Evolutionary conservation across 257 asterid genomes (phyloP).

Genomic region (Nicotiana otophora): DNA sequence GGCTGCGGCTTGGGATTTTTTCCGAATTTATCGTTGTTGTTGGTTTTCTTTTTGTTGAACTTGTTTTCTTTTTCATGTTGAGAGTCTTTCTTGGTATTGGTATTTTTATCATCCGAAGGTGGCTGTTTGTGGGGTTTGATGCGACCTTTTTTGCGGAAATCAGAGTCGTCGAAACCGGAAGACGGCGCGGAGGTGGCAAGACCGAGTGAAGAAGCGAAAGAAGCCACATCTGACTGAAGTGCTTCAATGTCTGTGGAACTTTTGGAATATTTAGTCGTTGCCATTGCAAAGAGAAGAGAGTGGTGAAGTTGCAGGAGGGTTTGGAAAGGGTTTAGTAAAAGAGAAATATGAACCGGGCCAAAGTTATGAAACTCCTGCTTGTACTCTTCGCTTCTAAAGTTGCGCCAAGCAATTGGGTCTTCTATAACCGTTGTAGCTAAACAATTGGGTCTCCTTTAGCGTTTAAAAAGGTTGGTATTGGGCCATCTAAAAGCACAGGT

Average conservation of each 20-base stretch:
- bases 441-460: too few species aligned
- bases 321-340: too few species aligned
- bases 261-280: too few species aligned
- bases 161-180: slow-evolving; percentile 81
- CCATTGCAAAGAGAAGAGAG: too few species aligned
- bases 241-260: slow-evolving; percentile 4
- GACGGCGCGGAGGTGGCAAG: slow-evolving; percentile 38
- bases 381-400: too few species aligned
- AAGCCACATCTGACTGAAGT: slow-evolving; percentile 63
- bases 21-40: slow-evolving; percentile 12
- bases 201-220: slow-evolving; percentile 86
- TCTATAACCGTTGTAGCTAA: too few species aligned
- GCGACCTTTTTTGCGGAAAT: slow-evolving; percentile 69
- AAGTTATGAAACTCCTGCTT: too few species aligned
- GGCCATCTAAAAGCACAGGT: too few species aligned
- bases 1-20: slow-evolving; percentile 13
- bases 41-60: not conserved
- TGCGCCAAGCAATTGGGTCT: too few species aligned
- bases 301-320: too few species aligned
- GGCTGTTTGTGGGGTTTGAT: slow-evolving; percentile 22
- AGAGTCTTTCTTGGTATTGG: not conserved
- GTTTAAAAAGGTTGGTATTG: too few species aligned
- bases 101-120: not conserved
- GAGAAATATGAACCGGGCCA: too few species aligned
- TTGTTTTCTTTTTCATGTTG: not conserved